Evolutionary conservation across 1,139 yeast genomes (phyloP).

Genomic region (Scheffersomyces parashehatae): DNA sequence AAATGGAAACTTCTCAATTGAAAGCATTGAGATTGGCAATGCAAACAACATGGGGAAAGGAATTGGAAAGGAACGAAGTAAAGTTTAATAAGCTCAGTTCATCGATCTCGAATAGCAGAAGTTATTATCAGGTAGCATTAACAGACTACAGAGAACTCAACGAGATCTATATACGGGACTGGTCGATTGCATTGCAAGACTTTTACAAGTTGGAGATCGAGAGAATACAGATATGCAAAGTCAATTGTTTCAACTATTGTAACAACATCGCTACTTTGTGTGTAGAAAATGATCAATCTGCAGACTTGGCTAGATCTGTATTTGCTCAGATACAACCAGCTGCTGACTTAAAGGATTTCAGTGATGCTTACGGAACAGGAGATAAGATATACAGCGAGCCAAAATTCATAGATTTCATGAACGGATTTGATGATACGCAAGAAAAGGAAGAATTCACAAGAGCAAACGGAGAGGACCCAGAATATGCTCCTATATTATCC

Average conservation of each 20-base stretch:
- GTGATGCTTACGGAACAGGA: slow-evolving; percentile 65
- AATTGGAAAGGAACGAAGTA: slow-evolving; percentile 63
- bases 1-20: slow-evolving; percentile 57
- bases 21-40: slow-evolving; percentile 63
- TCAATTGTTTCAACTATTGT: slow-evolving; percentile 81
- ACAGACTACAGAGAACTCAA: slow-evolving; percentile 64
- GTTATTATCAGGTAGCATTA: slow-evolving; percentile 61
- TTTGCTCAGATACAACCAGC: slow-evolving; percentile 70
- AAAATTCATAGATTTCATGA: slow-evolving; percentile 39
- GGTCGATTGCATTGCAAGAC: slow-evolving; percentile 70
- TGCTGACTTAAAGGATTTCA: slow-evolving; percentile 59
- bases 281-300: slow-evolving; percentile 74
- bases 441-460: slow-evolving; percentile 19
- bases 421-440: slow-evolving; percentile 30
- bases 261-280: slow-evolving; percentile 76
- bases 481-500: slow-evolving; percentile 32
- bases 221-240: slow-evolving; percentile 71
- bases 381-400: slow-evolving; percentile 61
- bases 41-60: slow-evolving; percentile 77
- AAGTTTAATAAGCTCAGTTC: slow-evolving; percentile 59
- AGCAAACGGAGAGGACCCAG: slow-evolving; percentile 40
- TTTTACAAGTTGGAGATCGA: slow-evolving; percentile 79
- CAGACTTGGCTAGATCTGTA: slow-evolving; percentile 66
- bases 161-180: slow-evolving; percentile 74
- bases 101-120: slow-evolving; percentile 48